Percentiles rank a stretch among this genome's conserved stretches.
Evolutionary conservation across 2,329 filamentous ascomycete genomes (phyloP).

Genomic region (Periglandula ipomoeae): DNA sequence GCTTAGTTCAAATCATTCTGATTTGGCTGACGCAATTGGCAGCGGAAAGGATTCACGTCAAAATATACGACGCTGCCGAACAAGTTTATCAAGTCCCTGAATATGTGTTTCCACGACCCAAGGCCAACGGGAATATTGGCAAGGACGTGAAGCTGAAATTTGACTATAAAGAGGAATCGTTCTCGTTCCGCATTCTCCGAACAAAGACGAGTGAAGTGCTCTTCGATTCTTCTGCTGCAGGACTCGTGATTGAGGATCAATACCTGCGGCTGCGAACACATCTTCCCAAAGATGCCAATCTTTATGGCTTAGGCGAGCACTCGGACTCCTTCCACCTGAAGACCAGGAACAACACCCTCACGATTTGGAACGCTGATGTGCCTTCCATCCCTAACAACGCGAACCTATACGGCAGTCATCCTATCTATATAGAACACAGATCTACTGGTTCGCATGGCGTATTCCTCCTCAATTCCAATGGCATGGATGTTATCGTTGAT

Average conservation of each 20-base stretch:
- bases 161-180: slow-evolving; percentile 35
- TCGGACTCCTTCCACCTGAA: slow-evolving; percentile 57
- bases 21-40: neutral
- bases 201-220: slow-evolving; percentile 32
- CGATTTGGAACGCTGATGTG: slow-evolving; percentile 60
- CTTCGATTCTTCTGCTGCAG: slow-evolving; percentile 57
- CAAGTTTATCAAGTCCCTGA: slow-evolving; percentile 64
- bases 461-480: slow-evolving; percentile 63
- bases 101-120: slow-evolving; percentile 51
- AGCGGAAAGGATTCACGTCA: slow-evolving; percentile 54
- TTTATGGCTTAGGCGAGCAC: slow-evolving; percentile 71
- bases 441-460: slow-evolving; percentile 51
- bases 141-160: slow-evolving; percentile 33
- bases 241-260: slow-evolving; percentile 63
- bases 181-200: slow-evolving; percentile 50
- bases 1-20: too few relatives aligned
- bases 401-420: slow-evolving; percentile 67
- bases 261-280: slow-evolving; percentile 61
- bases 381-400: slow-evolving; percentile 48
- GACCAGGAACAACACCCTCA: slow-evolving; percentile 58
- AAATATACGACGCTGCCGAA: slow-evolving; percentile 57
- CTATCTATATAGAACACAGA: slow-evolving; percentile 67
- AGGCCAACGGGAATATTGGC: slow-evolving; percentile 12
- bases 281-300: slow-evolving; percentile 54
- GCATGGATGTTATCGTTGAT: slow-evolving; percentile 70